A percentile compares a stretch with the other conserved stretches of the same genome.
Conservation (phyloP, 2,329 filamentous ascomycete genomes). For the Zymoseptoria crescenta region DNA sequence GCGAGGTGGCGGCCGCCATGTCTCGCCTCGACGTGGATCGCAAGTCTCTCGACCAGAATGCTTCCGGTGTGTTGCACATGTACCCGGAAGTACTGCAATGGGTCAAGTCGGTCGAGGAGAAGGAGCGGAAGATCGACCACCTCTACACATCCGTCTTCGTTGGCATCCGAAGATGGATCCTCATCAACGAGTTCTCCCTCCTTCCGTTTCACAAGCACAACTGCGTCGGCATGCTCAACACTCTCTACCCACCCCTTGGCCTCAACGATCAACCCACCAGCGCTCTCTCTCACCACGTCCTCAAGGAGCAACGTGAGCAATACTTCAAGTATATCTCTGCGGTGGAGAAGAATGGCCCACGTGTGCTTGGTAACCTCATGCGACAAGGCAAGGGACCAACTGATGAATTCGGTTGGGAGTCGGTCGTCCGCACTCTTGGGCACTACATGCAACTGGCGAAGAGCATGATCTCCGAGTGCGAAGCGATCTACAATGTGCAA, state of each 20-base stretch:
- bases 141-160: slow-evolving; percentile 56
- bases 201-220: slow-evolving; percentile 57
- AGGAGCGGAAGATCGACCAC: slow-evolving; percentile 45
- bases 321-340: slow-evolving; percentile 56
- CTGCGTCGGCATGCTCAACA: slow-evolving; percentile 61
- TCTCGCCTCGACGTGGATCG: slow-evolving; percentile 46
- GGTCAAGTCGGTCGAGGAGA: slow-evolving; percentile 39
- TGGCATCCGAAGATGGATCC: slow-evolving; percentile 55
- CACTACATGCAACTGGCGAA: slow-evolving; percentile 53
- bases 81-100: slow-evolving; percentile 50
- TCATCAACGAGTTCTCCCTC: slow-evolving; percentile 58
- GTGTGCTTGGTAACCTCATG: slow-evolving; percentile 47
- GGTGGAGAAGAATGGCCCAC: slow-evolving; percentile 49
- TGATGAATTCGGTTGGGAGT: slow-evolving; percentile 51
- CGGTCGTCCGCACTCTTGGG: slow-evolving; percentile 42
- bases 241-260: slow-evolving; percentile 52
- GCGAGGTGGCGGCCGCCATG: slow-evolving; percentile 50
- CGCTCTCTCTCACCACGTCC: slow-evolving; percentile 44
- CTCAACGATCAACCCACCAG: slow-evolving; percentile 41
- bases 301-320: slow-evolving; percentile 51
- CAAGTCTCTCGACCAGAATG: slow-evolving; percentile 39
- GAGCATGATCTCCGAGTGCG: slow-evolving; percentile 54
- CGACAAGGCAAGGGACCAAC: slow-evolving; percentile 43
- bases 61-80: slow-evolving; percentile 41
- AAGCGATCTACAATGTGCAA: slow-evolving; percentile 39